phyloP scores from a whole-genome alignment of 73 alveolate species.

The Paraurostyla sp. region DNA sequence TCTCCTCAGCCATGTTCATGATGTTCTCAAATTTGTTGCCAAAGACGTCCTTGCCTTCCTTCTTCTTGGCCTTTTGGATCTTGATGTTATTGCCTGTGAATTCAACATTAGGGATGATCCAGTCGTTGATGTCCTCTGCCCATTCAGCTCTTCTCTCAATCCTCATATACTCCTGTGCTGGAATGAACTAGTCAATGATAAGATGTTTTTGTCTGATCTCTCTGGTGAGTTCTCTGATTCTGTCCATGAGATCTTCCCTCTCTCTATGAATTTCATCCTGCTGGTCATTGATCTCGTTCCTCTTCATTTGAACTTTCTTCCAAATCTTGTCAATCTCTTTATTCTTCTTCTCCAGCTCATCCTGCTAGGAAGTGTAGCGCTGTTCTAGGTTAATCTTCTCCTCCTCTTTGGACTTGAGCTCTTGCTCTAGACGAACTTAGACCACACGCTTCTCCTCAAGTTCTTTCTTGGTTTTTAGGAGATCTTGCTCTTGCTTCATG shows the following conservation, averaged over 20 bases:
- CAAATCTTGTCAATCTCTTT: conserved; percentile 74
- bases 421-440: conserved; percentile 74
- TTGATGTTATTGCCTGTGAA: conserved; percentile 80
- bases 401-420: conserved; percentile 79
- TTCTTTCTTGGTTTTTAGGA: conserved; percentile 77
- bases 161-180: conserved; percentile 79
- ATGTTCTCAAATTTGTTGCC: conserved; percentile 60
- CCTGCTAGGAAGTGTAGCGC: conserved; percentile 72
- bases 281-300: conserved; percentile 75
- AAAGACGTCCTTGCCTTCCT: conserved; percentile 63
- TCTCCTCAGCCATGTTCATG: conserved; percentile 68
- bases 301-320: conserved; percentile 67
- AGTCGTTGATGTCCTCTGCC: conserved; percentile 82
- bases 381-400: conserved; percentile 70
- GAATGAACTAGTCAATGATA: conserved; percentile 83
- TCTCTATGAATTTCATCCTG: conserved; percentile 83
- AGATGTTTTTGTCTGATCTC: conserved; percentile 81
- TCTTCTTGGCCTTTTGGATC: conserved; percentile 67
- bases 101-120: conserved; percentile 84
- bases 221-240: conserved; percentile 79
- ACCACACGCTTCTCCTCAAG: conserved; percentile 77
- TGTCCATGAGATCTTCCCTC: conserved; percentile 81
- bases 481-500: conserved; percentile 84
- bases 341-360: conserved; percentile 83
- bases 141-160: conserved; percentile 84